Evolutionary conservation across 306 rosid species (phyloP).

Genomic region (Vigna reflexopilosa): DNA sequence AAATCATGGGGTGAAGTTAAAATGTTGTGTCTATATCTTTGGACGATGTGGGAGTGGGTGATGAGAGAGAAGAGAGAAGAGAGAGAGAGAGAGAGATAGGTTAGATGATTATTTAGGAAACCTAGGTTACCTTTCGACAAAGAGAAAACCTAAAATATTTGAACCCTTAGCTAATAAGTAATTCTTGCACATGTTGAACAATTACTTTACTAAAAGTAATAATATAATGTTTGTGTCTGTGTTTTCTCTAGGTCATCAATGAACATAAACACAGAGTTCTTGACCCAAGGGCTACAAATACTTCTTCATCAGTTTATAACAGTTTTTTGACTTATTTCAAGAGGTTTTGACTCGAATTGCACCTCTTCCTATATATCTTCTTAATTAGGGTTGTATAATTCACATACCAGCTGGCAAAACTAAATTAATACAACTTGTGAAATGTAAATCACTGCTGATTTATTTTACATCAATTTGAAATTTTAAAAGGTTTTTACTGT

Average conservation of each 20-base stretch:
- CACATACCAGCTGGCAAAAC: conserved; percentile 38
- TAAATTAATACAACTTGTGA: conserved; percentile 13
- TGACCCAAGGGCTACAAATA: conserved; percentile 39
- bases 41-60: conserved; percentile 41
- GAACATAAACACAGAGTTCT: conserved; percentile 33
- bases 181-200: conserved; percentile 53
- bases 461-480: conserved; percentile 6
- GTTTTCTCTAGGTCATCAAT: conserved; percentile 15
- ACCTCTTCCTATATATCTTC: conserved; percentile 1
- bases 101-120: conserved; percentile 56
- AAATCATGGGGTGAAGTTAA: conserved; percentile 50
- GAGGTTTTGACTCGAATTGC: conserved; percentile 33
- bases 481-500: conserved; percentile 3
- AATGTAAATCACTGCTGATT: conserved; percentile 8
- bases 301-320: conserved; percentile 17
- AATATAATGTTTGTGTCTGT: background rate
- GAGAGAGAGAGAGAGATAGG: conserved; percentile 25
- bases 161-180: conserved; percentile 49
- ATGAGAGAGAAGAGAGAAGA: conserved; percentile 33
- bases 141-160: conserved; percentile 53
- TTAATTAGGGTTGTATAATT: conserved; percentile 31
- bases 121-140: conserved; percentile 57
- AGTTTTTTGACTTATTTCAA: conserved; percentile 36
- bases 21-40: conserved; percentile 47
- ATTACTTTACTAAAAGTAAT: conserved; percentile 34